Evolutionary conservation across 148 eudicot species (phyloP).

Genomic region (Silene latifolia): DNA sequence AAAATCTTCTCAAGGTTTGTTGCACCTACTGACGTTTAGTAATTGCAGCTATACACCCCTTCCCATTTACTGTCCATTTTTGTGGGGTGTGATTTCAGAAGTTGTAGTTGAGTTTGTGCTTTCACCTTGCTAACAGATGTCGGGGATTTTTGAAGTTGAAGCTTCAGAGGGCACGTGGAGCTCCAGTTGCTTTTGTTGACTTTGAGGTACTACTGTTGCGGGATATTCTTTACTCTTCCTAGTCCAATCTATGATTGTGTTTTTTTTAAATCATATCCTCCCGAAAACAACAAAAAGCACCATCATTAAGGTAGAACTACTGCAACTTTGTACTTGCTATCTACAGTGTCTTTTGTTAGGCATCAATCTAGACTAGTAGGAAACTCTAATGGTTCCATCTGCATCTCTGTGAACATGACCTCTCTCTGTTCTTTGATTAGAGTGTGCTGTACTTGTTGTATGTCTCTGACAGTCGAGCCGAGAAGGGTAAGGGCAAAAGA

Average conservation of each 20-base stretch:
- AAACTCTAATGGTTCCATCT: not conserved
- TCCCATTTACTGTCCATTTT: not conserved
- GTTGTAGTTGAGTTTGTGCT: conserved; percentile 8
- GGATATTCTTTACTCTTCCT: not conserved
- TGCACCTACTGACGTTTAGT: not conserved
- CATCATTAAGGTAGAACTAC: not conserved
- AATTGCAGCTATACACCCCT: not conserved
- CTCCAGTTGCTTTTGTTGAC: conserved; percentile 96
- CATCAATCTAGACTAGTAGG: not conserved
- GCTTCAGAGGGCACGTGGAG: conserved; percentile 74
- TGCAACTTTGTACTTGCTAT: not conserved
- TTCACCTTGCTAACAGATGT: conserved; percentile 41
- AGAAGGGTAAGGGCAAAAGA: not conserved
- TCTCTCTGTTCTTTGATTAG: not conserved
- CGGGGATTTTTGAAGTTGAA: conserved; percentile 83
- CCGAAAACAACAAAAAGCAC: not conserved
- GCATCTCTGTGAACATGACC: not conserved
- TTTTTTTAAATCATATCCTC: no score
- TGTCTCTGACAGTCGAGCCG: not conserved
- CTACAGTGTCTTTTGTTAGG: not conserved
- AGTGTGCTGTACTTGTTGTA: not conserved
- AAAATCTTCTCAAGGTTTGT: conserved; percentile 90
- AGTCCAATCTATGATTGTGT: not conserved
- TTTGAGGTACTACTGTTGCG: conserved; percentile 45
- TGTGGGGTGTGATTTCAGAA: not conserved